Evolutionary conservation across 495 filamentous ascomycete genomes (phyloP).

Genomic region (Penicillium flavigenum): DNA sequence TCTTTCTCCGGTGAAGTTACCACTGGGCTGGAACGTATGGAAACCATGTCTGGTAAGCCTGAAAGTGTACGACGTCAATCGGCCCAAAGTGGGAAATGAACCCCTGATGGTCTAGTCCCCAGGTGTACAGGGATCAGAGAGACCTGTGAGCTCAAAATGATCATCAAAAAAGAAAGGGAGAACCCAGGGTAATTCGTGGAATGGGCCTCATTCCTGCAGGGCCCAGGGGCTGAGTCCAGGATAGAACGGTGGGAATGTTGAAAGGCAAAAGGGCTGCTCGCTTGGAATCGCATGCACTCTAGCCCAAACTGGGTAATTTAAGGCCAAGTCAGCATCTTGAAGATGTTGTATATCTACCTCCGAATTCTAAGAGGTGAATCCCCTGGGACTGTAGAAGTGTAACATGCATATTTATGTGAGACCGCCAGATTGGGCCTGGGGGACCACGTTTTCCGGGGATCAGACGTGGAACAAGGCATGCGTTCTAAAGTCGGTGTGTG

Average conservation of each 20-base stretch:
- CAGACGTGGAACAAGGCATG: neutral
- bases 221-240: slow-evolving; percentile 13
- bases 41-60: slow-evolving; percentile 2
- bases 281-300: neutral
- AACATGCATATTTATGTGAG: slow-evolving; percentile 12
- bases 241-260: slow-evolving; percentile 4
- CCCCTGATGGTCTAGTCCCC: neutral
- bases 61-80: slow-evolving; percentile 13
- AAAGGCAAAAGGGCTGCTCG: neutral
- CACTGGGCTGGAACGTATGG: slow-evolving; percentile 19
- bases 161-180: neutral
- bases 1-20: slow-evolving; percentile 11
- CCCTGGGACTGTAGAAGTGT: slow-evolving; percentile 4
- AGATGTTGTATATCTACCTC: neutral
- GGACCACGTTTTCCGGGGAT: slow-evolving; percentile 29
- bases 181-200: neutral
- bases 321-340: neutral
- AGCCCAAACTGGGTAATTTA: neutral
- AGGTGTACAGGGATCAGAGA: slow-evolving; percentile 7
- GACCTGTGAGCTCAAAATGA: slow-evolving; percentile 2
- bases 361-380: too few relatives aligned
- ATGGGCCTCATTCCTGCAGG: slow-evolving; percentile 15
- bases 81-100: slow-evolving; percentile 15
- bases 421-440: slow-evolving; percentile 21
- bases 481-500: slow-evolving; percentile 28